phyloP scores from a whole-genome alignment of 2,329 filamentous ascomycete genomes.

The Xylariomycetidae sp. region DNA sequence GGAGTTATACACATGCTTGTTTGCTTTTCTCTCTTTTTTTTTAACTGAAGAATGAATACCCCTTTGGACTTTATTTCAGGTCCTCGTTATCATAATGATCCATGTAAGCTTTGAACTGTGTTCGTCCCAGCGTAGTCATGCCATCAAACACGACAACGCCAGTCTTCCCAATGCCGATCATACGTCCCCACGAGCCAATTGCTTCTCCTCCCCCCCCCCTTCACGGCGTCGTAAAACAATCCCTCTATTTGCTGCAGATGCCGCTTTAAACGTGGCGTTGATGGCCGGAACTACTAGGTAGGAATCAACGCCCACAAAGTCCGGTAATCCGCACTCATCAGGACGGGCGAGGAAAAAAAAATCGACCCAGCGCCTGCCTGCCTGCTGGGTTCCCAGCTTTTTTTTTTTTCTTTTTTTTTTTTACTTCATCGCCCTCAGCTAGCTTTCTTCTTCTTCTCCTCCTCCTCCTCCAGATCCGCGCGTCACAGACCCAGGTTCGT shows the following conservation, averaged over 20 bases:
- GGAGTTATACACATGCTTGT: slow-evolving; percentile 5
- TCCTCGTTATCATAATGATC: no score
- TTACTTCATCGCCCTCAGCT: no score
- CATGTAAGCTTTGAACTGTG: not conserved
- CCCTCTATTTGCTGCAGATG: slow-evolving; percentile 35
- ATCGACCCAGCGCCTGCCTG: no score
- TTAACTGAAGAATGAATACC: not conserved
- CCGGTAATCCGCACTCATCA: no score
- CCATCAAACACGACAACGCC: slow-evolving; percentile 45
- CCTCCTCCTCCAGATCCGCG: no score
- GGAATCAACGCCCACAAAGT: no score
- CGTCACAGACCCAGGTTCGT: no score
- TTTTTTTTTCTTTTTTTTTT: no score
- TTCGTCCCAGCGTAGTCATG: not conserved
- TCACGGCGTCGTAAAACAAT: slow-evolving; percentile 36
- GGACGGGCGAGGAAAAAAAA: no score
- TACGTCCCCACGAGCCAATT: slow-evolving; percentile 39
- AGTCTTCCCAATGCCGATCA: slow-evolving; percentile 41
- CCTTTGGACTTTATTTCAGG: not conserved
- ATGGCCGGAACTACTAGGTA: no score
- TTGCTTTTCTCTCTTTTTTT: slow-evolving; percentile 7
- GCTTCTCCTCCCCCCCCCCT: slow-evolving; percentile 32
- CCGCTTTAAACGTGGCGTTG: slow-evolving; percentile 39
- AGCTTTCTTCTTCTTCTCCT: no score
- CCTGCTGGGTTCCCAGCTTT: no score